phyloP scores from a whole-genome alignment of 805 yeast species.

The Kluyveromyces wickerhamii region DNA sequence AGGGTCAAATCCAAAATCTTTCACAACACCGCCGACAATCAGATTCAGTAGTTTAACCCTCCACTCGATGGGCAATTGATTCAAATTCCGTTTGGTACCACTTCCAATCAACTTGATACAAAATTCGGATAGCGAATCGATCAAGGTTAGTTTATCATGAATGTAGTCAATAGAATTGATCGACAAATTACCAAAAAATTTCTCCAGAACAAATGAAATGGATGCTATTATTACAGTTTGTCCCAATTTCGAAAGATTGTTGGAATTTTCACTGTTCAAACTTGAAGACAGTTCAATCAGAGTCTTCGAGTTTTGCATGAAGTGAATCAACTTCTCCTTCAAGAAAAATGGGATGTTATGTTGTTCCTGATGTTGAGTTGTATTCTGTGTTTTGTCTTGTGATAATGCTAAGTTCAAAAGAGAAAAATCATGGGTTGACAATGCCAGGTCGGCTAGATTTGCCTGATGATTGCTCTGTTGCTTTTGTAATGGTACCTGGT shows the following conservation, averaged over 20 bases:
- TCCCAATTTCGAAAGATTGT: constrained; percentile 52
- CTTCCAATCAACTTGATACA: constrained; percentile 21
- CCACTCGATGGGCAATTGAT: constrained; percentile 36
- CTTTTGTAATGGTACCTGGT: constrained; percentile 17
- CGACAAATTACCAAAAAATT: constrained; percentile 47
- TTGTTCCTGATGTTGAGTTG: constrained; percentile 1
- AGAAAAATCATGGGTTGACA: constrained; percentile 20
- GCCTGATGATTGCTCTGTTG: constrained; percentile 17
- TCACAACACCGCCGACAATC: constrained; percentile 60
- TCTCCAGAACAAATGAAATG: constrained; percentile 54
- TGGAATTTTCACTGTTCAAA: constrained; percentile 24
- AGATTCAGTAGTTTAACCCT: constrained; percentile 47
- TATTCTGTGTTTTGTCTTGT: background rate
- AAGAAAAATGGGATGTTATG: constrained; percentile 14
- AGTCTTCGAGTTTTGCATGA: constrained; percentile 54
- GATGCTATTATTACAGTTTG: constrained; percentile 46
- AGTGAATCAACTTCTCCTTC: constrained; percentile 35
- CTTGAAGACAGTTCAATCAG: constrained; percentile 40
- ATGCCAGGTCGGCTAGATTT: constrained; percentile 24
- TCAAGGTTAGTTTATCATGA: constrained; percentile 36
- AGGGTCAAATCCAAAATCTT: constrained; percentile 74
- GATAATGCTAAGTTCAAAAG: constrained; percentile 19
- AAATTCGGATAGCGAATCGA: constrained; percentile 29
- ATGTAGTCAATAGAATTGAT: constrained; percentile 48
- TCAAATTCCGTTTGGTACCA: constrained; percentile 28